Evolutionary conservation across 306 rosid species (phyloP).

Genomic region (Prosopis cineraria): DNA sequence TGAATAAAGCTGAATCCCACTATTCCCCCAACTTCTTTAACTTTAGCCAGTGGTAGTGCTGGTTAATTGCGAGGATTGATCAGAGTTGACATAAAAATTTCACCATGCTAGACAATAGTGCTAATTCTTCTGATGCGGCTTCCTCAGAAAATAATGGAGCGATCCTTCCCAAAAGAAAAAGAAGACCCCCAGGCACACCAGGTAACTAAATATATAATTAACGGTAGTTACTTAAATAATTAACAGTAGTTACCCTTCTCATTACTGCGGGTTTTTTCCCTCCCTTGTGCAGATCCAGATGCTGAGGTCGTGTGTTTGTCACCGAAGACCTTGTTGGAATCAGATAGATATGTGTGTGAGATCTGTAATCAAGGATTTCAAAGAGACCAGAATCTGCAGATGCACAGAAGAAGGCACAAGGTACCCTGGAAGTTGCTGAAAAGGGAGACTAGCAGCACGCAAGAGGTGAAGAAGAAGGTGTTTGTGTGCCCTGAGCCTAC

Average conservation of each 20-base stretch:
- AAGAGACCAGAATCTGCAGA: conserved; percentile 97
- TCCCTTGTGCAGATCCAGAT: conserved; percentile 73
- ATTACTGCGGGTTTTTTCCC: not conserved
- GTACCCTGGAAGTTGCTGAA: conserved; percentile 93
- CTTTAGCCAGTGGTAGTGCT: conserved; percentile 21
- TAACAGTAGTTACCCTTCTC: not conserved
- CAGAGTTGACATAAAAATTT: conserved; percentile 21
- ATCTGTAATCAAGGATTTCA: conserved; percentile 98
- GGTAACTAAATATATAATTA: conserved; percentile 50
- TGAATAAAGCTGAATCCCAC: conserved; percentile 72
- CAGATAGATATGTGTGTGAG: conserved; percentile 94
- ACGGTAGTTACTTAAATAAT: not conserved
- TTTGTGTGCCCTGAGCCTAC: conserved; percentile 90
- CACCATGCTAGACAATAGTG: conserved; percentile 60
- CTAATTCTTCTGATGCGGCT: conserved; percentile 14
- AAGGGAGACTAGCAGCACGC: conserved; percentile 38
- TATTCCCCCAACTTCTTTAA: conserved; percentile 45
- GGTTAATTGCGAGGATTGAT: not conserved
- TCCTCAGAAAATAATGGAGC: conserved; percentile 36
- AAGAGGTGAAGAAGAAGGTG: conserved; percentile 70
- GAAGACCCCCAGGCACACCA: conserved; percentile 99
- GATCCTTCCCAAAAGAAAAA: conserved; percentile 63
- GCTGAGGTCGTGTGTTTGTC: conserved; percentile 95
- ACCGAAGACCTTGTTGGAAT: conserved; percentile 82
- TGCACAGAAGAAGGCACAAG: conserved; percentile 89